Evolutionary conservation across 495 filamentous ascomycete genomes (phyloP).

Genomic region (Immersiella caudata): DNA sequence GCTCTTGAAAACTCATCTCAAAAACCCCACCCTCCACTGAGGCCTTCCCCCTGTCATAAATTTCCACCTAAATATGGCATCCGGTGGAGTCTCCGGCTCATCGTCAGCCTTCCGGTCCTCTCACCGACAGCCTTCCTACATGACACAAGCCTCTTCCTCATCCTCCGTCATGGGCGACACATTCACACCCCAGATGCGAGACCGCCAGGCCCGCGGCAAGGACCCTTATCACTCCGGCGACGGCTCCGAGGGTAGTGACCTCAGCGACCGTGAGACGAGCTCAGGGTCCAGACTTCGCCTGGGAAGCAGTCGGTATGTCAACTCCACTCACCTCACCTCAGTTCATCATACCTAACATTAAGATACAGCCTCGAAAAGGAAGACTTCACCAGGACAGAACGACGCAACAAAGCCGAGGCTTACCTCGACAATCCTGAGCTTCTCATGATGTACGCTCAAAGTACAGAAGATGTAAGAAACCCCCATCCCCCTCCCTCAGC

Average conservation of each 20-base stretch:
- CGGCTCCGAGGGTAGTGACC: constrained; percentile 33
- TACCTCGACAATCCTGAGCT: constrained; percentile 55
- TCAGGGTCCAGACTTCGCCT: constrained; percentile 20
- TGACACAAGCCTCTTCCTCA: constrained; percentile 15
- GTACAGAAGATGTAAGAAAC: constrained; percentile 48
- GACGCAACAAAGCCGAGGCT: constrained; percentile 45
- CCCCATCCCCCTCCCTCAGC: constrained; percentile 6
- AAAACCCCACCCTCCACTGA: no score
- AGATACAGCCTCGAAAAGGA: constrained; percentile 27
- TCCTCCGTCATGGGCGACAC: constrained; percentile 17
- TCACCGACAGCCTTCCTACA: constrained; percentile 8
- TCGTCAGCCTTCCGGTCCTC: constrained; percentile 7
- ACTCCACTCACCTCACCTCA: neutral
- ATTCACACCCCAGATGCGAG: constrained; percentile 50
- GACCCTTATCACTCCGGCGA: constrained; percentile 45
- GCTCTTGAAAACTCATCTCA: no score
- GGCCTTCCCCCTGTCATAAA: no score
- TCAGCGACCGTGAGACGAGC: constrained; percentile 28
- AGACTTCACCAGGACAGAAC: constrained; percentile 38
- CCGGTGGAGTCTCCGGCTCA: constrained; percentile 1
- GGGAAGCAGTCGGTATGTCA: constrained; percentile 23
- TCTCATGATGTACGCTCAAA: constrained; percentile 56
- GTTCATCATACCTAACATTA: neutral
- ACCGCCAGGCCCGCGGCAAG: constrained; percentile 58
- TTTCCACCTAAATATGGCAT: neutral